Percentiles rank a stretch among this genome's conserved stretches.
Conservation (phyloP, 2,329 filamentous ascomycete genomes). For the Incumbomyces delicatus region DNA sequence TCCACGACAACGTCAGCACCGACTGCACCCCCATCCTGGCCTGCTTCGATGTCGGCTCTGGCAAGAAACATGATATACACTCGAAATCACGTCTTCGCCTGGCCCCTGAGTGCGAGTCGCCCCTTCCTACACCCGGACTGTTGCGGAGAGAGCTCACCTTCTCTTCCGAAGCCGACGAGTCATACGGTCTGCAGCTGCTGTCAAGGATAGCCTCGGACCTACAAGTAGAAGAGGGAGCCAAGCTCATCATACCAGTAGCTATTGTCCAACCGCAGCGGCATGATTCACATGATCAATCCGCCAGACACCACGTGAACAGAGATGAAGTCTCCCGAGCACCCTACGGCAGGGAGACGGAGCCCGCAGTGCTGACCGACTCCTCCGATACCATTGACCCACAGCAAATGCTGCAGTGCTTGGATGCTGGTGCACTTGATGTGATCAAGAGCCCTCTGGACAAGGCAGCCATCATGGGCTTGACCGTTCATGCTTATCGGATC, state of each 20-base stretch:
- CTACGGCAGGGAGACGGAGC: constrained; percentile 13
- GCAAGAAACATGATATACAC: constrained; percentile 27
- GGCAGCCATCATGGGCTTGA: constrained; percentile 63
- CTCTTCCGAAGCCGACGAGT: constrained; percentile 34
- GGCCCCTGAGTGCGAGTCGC: constrained; percentile 25
- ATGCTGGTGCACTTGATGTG: constrained; percentile 79
- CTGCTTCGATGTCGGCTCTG: constrained; percentile 43
- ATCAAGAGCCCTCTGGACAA: constrained; percentile 67
- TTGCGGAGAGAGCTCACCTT: constrained; percentile 31
- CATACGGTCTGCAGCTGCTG: constrained; percentile 40
- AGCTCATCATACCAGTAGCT: constrained; percentile 42
- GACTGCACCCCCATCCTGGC: constrained; percentile 47
- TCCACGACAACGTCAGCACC: constrained; percentile 30
- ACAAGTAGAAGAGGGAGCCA: constrained; percentile 40
- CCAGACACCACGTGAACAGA: constrained; percentile 3
- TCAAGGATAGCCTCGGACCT: constrained; percentile 41
- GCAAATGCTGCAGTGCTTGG: constrained; percentile 62
- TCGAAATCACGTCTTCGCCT: constrained; percentile 9
- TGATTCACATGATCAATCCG: constrained; percentile 16
- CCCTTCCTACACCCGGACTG: constrained; percentile 22
- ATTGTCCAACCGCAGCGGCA: constrained; percentile 29
- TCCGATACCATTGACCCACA: constrained; percentile 39
- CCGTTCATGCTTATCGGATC: constrained; percentile 73
- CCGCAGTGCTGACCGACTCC: constrained; percentile 19
- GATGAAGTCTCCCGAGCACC: constrained; percentile 12